Conservation (phyloP, 2,329 filamentous ascomycete species). For the Stagonosporopsis chrysanthemi region DNA sequence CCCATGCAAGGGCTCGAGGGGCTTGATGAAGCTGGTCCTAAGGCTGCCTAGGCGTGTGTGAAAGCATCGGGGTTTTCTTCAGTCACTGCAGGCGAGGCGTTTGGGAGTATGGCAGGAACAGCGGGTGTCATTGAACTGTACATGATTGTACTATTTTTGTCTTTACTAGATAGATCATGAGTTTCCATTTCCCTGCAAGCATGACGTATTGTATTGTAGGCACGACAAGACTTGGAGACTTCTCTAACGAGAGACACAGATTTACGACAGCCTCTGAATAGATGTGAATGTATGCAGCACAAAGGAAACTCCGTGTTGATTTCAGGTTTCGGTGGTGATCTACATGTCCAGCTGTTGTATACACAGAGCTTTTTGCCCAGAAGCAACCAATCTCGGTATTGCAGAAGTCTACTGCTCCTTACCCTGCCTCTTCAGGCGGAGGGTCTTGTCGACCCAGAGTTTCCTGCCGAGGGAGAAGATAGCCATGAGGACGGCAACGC, state of each 20-base stretch:
- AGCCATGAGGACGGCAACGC: conserved; percentile 76
- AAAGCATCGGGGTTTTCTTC: not conserved
- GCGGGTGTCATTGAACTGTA: conserved; percentile 13
- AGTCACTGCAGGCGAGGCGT: conserved; percentile 25
- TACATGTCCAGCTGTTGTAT: conserved; percentile 27
- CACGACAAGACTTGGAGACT: not conserved
- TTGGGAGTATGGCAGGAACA: conserved; percentile 25
- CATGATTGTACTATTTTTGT: not conserved
- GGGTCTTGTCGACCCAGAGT: conserved; percentile 87
- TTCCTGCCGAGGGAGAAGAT: conserved; percentile 84
- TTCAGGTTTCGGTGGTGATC: conserved; percentile 26
- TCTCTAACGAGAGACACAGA: not conserved
- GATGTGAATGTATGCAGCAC: conserved; percentile 15
- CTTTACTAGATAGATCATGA: not conserved
- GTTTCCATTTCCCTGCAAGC: not conserved
- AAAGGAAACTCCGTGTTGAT: conserved; percentile 38
- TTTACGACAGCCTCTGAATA: not conserved
- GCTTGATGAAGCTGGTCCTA: conserved; percentile 91
- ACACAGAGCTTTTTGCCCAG: conserved; percentile 31
- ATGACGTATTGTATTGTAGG: not conserved
- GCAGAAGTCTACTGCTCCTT: conserved; percentile 40
- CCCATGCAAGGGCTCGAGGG: conserved; percentile 96
- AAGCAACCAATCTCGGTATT: conserved; percentile 14
- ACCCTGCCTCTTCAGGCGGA: conserved; percentile 79
- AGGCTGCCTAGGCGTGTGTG: conserved; percentile 63